phyloP scores from a whole-genome alignment of 2,329 filamentous ascomycete species.

The Phaeosphaeriaceae sp. region DNA sequence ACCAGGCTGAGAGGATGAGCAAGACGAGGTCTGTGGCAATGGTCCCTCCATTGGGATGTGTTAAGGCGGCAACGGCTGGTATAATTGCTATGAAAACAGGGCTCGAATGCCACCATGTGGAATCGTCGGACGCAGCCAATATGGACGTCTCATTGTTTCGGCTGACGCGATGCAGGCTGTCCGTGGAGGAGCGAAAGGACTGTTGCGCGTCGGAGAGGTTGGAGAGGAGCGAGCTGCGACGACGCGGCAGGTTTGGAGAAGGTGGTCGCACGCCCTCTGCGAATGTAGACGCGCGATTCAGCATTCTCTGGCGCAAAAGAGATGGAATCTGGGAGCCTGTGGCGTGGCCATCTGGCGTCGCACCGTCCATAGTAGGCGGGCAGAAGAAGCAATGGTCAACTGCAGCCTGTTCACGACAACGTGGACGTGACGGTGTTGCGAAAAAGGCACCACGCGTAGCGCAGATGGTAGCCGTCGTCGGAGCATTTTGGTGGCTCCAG shows the following conservation, averaged over 20 bases:
- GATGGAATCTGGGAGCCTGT: slow-evolving; percentile 26
- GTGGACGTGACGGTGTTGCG: slow-evolving; percentile 7
- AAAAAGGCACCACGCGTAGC: slow-evolving; percentile 7
- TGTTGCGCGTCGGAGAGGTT: slow-evolving; percentile 75
- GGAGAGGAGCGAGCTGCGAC: slow-evolving; percentile 80
- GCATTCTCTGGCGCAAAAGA: slow-evolving; percentile 42
- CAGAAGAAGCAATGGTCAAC: slow-evolving; percentile 9
- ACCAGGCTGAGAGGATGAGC: slow-evolving; percentile 79
- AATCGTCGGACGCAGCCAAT: slow-evolving; percentile 55
- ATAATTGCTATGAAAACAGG: slow-evolving; percentile 84
- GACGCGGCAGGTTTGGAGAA: slow-evolving; percentile 48
- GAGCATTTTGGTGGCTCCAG: slow-evolving; percentile 18
- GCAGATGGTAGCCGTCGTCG: slow-evolving; percentile 3
- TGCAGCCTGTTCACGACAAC: slow-evolving; percentile 2
- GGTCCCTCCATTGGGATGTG: slow-evolving; percentile 84
- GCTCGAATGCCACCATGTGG: slow-evolving; percentile 77
- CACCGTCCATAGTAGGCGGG: slow-evolving; percentile 33
- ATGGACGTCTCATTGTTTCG: slow-evolving; percentile 38
- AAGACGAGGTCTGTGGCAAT: slow-evolving; percentile 87
- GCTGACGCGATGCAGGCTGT: slow-evolving; percentile 68
- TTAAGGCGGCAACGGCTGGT: slow-evolving; percentile 81
- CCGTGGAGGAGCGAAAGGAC: slow-evolving; percentile 70
- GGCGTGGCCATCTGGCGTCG: slow-evolving; percentile 25
- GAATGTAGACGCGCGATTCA: slow-evolving; percentile 46
- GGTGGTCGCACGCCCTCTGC: slow-evolving; percentile 36